Base-by-base conservation (phyloP, 768 basidiomycete species). In the Daedalea quercina region DNA sequence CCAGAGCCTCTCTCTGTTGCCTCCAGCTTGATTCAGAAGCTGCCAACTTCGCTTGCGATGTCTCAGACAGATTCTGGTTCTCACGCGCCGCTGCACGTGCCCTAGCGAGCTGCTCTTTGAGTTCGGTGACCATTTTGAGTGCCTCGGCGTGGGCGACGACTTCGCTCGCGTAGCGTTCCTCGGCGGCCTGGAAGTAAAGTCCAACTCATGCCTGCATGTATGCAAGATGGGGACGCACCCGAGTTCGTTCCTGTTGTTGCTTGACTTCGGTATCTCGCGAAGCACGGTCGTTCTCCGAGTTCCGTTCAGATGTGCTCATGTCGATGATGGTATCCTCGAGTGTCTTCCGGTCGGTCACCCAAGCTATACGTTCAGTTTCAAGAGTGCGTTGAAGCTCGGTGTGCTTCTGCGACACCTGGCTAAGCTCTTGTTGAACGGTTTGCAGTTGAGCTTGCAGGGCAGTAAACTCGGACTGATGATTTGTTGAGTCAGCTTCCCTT, bases 71-170 rank as follows among this genome's bases (percentile, higher is more conserved):
- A 9, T 79, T 76, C 31, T 75, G 69, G 50, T 79, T 74, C 54
- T 90, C 82, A 12, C 86, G 75, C 9, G 80, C 76, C 9, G 76
- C 62, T 1, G 71, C 63, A 59, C 85, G 82, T 3, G 76, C 69
- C 12, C 66, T 62, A 15, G 73, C 63, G 3, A 94, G 71, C 40
- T 90, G 80, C 47, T 80, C 74, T 64, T 83, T 87, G 56, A 91
- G 70, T 9, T 62, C 70, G 11, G 84, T 80, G 11, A 90, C 76
- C 12, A 72, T 56, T 69, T 90, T 90, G 74, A 94, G 86, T 0
- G 87, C 78, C 20, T 92, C 90, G 0, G 92, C 91, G 65, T 94
- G 92, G 0, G 87, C 74, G 28, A 94, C 70, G n/a, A 94, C 79
- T 63, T 91, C 91, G 47, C 82, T 77, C 3, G 84, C 78, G 59